Percentiles rank a stretch among this genome's conserved stretches.
These are phyloP conservation scores for Colletotrichum sp. DNA, from an alignment of 2,329 filamentous ascomycete species.

Conservation along the genomic window DNA sequence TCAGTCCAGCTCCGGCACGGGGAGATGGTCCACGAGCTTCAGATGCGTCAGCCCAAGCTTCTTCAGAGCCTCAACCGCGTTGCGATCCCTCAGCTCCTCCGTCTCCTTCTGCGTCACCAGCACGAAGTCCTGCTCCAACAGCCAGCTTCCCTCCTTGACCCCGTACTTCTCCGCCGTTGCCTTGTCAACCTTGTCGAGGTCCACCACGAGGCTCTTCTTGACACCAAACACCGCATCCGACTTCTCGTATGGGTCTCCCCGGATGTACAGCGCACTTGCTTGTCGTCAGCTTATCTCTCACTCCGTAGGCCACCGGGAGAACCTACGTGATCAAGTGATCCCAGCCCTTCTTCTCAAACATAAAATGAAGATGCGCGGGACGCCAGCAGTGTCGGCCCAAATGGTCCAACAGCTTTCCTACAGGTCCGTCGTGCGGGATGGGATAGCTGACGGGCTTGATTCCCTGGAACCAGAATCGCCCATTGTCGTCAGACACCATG, in stretches of 20 bases:
- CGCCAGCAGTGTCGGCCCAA: constrained; percentile 79
- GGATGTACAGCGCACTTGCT: constrained; percentile 74
- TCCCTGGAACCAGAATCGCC: constrained; percentile 80
- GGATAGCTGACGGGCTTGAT: constrained; percentile 87
- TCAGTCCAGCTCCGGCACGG: constrained; percentile 69
- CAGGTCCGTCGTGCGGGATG: constrained; percentile 84
- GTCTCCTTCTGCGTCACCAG: constrained; percentile 76
- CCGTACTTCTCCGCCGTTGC: constrained; percentile 65
- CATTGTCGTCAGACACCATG: constrained; percentile 30
- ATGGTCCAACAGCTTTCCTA: constrained; percentile 71
- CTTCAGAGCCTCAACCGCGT: constrained; percentile 69
- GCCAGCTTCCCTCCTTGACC: constrained; percentile 65
- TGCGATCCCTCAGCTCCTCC: constrained; percentile 65
- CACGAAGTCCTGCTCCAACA: constrained; percentile 79
- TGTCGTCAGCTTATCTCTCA: not conserved
- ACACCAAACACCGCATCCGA: constrained; percentile 88
- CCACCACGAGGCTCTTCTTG: constrained; percentile 79
- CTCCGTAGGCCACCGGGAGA: not conserved
- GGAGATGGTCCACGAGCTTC: constrained; percentile 77
- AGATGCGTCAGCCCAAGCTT: constrained; percentile 67
- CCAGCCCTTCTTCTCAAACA: constrained; percentile 82
- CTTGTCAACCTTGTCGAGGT: constrained; percentile 56
- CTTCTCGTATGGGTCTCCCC: constrained; percentile 80
- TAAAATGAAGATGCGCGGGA: constrained; percentile 85
- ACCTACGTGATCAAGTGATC: constrained; percentile 85